Evolutionary conservation across 2,329 filamentous ascomycete species (phyloP), one percentile per base, ranked within the genome.

Genomic region (Periconia digitata): DNA sequence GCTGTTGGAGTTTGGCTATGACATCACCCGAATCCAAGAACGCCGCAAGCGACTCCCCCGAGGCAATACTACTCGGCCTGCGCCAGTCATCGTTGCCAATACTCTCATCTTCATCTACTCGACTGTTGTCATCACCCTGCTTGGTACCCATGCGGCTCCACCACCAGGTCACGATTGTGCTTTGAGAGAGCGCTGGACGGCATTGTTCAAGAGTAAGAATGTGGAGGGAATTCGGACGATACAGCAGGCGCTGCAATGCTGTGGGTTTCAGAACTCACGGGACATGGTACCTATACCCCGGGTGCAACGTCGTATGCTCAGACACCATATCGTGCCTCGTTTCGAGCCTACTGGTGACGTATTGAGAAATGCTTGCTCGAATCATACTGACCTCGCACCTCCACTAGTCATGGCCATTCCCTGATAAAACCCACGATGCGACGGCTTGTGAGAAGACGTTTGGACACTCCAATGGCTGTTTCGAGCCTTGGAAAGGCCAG

Each of bases 191-290:
- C 67, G 64, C 34, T 90, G 86, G 86, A 71, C 74, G 55, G 53
- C 49, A 2, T 62, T 88, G 48, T 89, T 76, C 57, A 64, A 55
- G 0, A 56, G 60, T 0, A 82, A 84, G 50, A 74, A 87, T 46
- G 75, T 53, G 1, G 59, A 62, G 5, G 66, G 75, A 2, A 79
- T 90, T 47, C 73, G 76, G 36, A 67, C 71, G 2, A 85, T 90
- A 43, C 87, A 90, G 60, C 83, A 90, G 61, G 66, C 77, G 0
- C 78, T 88, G 24, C 63, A 79, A 7, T 90, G 87, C 71, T 90
- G 87, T 56, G 87, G 87, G 0, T 74, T 88, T 27, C 76, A 76
- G 46, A 78, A 74, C 4, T 63, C 82, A 22, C 67, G 63, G 23
- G 85, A 90, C 59, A 81, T 79, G 55, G 79, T n/a, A n/a, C n/a